A percentile compares a stretch with the other conserved stretches of the same genome.
These are phyloP conservation scores for Fusarium sp. DNA, from an alignment of 2,329 filamentous ascomycete species.

Conservation along the genomic window DNA sequence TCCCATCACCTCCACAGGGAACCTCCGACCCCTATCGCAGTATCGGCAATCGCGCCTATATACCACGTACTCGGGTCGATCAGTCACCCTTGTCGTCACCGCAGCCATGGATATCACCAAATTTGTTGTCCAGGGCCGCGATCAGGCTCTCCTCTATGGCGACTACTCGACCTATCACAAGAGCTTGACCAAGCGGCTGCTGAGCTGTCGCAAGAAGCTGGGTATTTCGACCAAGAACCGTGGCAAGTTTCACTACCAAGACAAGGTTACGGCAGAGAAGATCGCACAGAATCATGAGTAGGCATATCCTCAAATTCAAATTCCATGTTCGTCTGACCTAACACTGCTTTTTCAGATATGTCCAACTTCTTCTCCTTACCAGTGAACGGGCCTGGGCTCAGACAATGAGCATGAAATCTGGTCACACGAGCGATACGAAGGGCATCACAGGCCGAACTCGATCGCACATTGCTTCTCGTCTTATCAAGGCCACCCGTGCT, in stretches of 20 bases:
- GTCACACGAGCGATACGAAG: slow-evolving; percentile 82
- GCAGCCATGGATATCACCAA: slow-evolving; percentile 87
- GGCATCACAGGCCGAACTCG: slow-evolving; percentile 83
- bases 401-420: slow-evolving; percentile 92
- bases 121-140: slow-evolving; percentile 82
- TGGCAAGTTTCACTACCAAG: slow-evolving; percentile 83
- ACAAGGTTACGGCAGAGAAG: slow-evolving; percentile 78
- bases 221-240: slow-evolving; percentile 86
- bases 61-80: background rate
- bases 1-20: slow-evolving; percentile 10
- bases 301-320: slow-evolving; percentile 45
- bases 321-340: slow-evolving; percentile 30
- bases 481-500: slow-evolving; percentile 81
- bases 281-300: slow-evolving; percentile 83
- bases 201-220: slow-evolving; percentile 86
- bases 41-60: background rate
- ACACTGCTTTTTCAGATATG: slow-evolving; percentile 67
- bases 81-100: background rate
- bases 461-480: slow-evolving; percentile 88
- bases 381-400: slow-evolving; percentile 95
- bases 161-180: slow-evolving; percentile 89
- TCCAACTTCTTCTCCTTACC: slow-evolving; percentile 83
- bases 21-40: background rate
- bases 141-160: slow-evolving; percentile 86
- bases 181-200: slow-evolving; percentile 83